These are phyloP conservation scores for Cutaneotrichosporon daszewskae DNA, from an alignment of 1,284 basidiomycete genomes.

Conservation along the genomic window DNA sequence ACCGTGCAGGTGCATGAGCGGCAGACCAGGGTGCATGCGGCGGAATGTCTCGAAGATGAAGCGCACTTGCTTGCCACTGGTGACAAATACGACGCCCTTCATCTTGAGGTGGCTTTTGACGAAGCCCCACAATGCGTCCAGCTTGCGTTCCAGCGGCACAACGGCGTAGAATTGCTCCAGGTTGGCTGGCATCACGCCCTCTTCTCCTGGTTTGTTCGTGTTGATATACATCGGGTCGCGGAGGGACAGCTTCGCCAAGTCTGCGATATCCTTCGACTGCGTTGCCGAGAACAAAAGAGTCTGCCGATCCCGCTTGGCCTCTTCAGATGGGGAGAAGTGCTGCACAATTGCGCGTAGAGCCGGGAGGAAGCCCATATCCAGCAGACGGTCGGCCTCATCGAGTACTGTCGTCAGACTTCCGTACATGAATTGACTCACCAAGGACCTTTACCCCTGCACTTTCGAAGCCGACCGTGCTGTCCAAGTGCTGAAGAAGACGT, in stretches of 20 bases:
- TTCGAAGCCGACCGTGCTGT: conserved; percentile 94
- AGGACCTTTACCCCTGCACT: conserved; percentile 83
- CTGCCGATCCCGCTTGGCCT: conserved; percentile 65
- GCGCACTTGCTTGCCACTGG: conserved; percentile 83
- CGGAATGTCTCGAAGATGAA: conserved; percentile 97
- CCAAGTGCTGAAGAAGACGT: conserved; percentile 92
- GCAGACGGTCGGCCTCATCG: conserved; percentile 92
- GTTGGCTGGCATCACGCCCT: conserved; percentile 58
- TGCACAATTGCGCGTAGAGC: conserved; percentile 84
- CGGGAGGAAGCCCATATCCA: conserved; percentile 91
- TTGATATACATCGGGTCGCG: conserved; percentile 75
- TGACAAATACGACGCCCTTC: conserved; percentile 92
- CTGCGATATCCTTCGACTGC: conserved; percentile 83
- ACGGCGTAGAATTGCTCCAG: conserved; percentile 89
- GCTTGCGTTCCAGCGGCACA: conserved; percentile 77
- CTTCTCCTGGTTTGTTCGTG: conserved; percentile 53
- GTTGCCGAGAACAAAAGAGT: conserved; percentile 96
- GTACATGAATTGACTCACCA: conserved; percentile 52
- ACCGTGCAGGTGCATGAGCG: conserved; percentile 86
- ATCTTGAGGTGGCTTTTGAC: conserved; percentile 88
- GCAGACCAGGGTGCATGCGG: conserved; percentile 86
- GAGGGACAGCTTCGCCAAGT: conserved; percentile 84
- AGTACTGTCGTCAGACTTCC: conserved; percentile 57
- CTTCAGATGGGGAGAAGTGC: conserved; percentile 57
- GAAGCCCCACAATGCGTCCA: conserved; percentile 90